Conservation (phyloP, 805 yeast genomes). For the Lipomyces oligophaga region DNA sequence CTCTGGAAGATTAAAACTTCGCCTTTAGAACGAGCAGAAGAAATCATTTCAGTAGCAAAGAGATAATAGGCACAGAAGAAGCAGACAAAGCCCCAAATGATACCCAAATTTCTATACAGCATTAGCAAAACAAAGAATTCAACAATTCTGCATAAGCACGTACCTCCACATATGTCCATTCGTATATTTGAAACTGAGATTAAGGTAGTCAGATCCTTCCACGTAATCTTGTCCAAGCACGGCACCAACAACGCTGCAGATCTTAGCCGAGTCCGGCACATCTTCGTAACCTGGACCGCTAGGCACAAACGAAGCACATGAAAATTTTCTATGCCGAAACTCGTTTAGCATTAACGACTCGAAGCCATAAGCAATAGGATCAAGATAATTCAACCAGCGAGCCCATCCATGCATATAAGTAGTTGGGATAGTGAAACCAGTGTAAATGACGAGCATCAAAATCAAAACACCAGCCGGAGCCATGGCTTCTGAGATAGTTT, state of each 20-base stretch:
- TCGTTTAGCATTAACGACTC: slow-evolving; percentile 49
- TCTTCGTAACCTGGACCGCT: slow-evolving; percentile 42
- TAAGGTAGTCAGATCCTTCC: slow-evolving; percentile 50
- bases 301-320: slow-evolving; percentile 44
- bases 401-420: slow-evolving; percentile 49
- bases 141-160: not conserved
- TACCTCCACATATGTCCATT: slow-evolving; percentile 51
- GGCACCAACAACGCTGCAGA: slow-evolving; percentile 59
- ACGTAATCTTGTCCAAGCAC: slow-evolving; percentile 49
- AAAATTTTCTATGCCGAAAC: slow-evolving; percentile 42
- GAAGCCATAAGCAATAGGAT: slow-evolving; percentile 46
- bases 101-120: slow-evolving; percentile 51
- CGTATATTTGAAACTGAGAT: slow-evolving; percentile 44
- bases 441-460: slow-evolving; percentile 51
- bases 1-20: slow-evolving; percentile 24
- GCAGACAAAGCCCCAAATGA: slow-evolving; percentile 51
- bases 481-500: slow-evolving; percentile 54
- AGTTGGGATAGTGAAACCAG: slow-evolving; percentile 51
- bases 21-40: slow-evolving; percentile 29
- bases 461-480: slow-evolving; percentile 55
- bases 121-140: not conserved
- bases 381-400: slow-evolving; percentile 48
- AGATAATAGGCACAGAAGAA: slow-evolving; percentile 56
- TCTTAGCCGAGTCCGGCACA: slow-evolving; percentile 36
- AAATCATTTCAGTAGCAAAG: slow-evolving; percentile 52